phyloP scores from a whole-genome alignment of 768 basidiomycete genomes.

The Boletus rufocinnamomeus region DNA sequence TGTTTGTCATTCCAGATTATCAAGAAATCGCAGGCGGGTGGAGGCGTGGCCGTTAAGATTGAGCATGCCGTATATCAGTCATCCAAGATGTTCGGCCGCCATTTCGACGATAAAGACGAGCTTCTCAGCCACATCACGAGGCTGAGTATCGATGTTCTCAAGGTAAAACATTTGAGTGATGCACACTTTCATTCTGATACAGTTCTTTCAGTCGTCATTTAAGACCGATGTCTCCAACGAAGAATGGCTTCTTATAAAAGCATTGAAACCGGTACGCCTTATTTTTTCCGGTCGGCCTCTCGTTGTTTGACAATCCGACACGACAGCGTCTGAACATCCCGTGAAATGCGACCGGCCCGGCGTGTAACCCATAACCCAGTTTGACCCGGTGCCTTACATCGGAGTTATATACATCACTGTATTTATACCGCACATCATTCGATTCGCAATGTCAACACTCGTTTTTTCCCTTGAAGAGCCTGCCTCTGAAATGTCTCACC shows the following conservation, averaged over 20 bases:
- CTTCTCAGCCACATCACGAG: constrained; percentile 87
- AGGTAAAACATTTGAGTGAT: constrained; percentile 49
- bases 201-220: constrained; percentile 65
- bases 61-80: constrained; percentile 96
- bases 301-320: constrained; percentile 1
- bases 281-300: neutral
- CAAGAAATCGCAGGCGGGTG: constrained; percentile 94
- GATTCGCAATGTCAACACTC: neutral
- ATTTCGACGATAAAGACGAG: constrained; percentile 96
- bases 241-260: constrained; percentile 92
- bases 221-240: constrained; percentile 86
- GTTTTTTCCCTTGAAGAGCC: constrained; percentile 1
- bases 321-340: constrained; percentile 42
- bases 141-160: constrained; percentile 93
- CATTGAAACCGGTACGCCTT: constrained; percentile 66
- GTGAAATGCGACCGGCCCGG: constrained; percentile 17
- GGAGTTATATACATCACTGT: constrained; percentile 32
- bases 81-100: constrained; percentile 93
- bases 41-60: constrained; percentile 97
- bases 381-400: constrained; percentile 11
- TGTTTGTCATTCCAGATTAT: constrained; percentile 56
- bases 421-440: constrained; percentile 32
- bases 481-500: constrained; percentile 25
- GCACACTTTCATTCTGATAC: constrained; percentile 10
- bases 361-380: constrained; percentile 3